Evolutionary conservation across 371 early-diverging fungal genomes (phyloP).

Genomic region (Mortierella sp.): DNA sequence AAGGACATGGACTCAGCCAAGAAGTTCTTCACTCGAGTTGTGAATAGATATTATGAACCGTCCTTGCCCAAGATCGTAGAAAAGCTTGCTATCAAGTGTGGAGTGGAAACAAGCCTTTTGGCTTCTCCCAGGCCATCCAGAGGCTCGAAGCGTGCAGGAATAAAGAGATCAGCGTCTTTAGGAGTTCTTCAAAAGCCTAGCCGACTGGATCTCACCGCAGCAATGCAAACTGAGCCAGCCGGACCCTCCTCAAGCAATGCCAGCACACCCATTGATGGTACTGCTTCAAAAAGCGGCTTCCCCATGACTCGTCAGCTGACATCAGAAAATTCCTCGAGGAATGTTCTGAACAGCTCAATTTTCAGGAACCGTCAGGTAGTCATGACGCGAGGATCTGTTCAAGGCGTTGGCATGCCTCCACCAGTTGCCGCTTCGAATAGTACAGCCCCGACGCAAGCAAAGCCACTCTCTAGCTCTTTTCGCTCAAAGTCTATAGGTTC

Average conservation of each 20-base stretch:
- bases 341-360: conserved; percentile 36
- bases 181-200: conserved; percentile 40
- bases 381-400: conserved; percentile 36
- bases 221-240: neutral
- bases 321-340: conserved; percentile 29
- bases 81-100: conserved; percentile 45
- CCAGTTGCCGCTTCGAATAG: neutral
- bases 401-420: conserved; percentile 13
- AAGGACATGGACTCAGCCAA: conserved; percentile 53
- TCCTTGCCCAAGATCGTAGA: conserved; percentile 40
- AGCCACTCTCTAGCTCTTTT: neutral
- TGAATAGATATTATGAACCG: conserved; percentile 36
- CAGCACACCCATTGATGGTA: conserved; percentile 10
- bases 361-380: conserved; percentile 52
- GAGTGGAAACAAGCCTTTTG: conserved; percentile 35
- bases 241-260: conserved; percentile 1
- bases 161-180: conserved; percentile 35
- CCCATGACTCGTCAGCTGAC: conserved; percentile 25
- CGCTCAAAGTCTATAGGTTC: conserved; percentile 12
- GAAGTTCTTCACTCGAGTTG: conserved; percentile 39
- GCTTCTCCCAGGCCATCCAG: conserved; percentile 33
- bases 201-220: conserved; percentile 23
- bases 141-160: conserved; percentile 22
- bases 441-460: neutral
- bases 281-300: conserved; percentile 11